Conservation (phyloP, 2,329 filamentous ascomycete genomes). For the Epichloe hybrida region DNA sequence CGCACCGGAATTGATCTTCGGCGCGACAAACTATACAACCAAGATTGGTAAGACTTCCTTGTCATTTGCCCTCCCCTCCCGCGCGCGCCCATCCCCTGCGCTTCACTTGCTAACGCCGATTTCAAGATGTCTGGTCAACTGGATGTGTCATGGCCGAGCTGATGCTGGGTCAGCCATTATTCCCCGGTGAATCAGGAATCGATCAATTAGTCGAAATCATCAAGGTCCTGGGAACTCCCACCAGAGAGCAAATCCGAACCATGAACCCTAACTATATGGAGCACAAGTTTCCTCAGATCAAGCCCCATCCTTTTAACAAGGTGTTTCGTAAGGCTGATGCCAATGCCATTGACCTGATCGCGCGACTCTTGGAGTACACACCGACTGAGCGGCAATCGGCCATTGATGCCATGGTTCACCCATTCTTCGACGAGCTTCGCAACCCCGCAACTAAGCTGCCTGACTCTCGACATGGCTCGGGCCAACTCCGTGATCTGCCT, state of each 20-base stretch:
- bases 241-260: constrained; percentile 93
- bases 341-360: constrained; percentile 90
- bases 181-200: constrained; percentile 96
- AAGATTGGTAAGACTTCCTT: constrained; percentile 71
- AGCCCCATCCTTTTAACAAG: constrained; percentile 98
- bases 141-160: constrained; percentile 98
- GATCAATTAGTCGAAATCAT: constrained; percentile 99
- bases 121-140: constrained; percentile 92
- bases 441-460: constrained; percentile 84
- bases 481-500: constrained; percentile 68
- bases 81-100: background rate
- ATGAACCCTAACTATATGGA: constrained; percentile 99
- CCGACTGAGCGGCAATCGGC: constrained; percentile 89
- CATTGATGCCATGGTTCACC: constrained; percentile 93
- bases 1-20: constrained; percentile 94
- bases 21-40: constrained; percentile 97
- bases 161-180: constrained; percentile 95
- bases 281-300: constrained; percentile 99
- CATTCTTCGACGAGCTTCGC: constrained; percentile 94
- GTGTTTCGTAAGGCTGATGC: constrained; percentile 94
- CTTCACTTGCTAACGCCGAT: constrained; percentile 16
- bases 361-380: constrained; percentile 87
- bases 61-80: constrained; percentile 4
- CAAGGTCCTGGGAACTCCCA: constrained; percentile 94
- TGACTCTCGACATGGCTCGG: constrained; percentile 82